phyloP scores from a whole-genome alignment of 2,329 filamentous ascomycete genomes.

The Diaporthe helianthi region DNA sequence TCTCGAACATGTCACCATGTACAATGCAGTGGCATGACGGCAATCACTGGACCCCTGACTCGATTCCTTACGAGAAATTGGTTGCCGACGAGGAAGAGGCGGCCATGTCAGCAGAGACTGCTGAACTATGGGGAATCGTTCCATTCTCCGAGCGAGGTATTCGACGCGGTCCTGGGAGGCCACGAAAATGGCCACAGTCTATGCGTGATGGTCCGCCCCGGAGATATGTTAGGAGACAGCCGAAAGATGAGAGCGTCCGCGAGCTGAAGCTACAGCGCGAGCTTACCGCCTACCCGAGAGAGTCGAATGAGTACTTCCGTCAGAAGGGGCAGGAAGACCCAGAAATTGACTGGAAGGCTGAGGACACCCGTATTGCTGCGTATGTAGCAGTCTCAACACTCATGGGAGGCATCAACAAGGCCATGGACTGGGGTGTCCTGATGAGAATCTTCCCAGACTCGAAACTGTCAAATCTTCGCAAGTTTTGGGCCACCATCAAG shows the following conservation, averaged over 20 bases:
- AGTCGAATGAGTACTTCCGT: constrained; percentile 45
- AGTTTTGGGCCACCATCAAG: constrained; percentile 61
- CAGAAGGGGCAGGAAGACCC: constrained; percentile 42
- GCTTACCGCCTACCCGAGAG: constrained; percentile 44
- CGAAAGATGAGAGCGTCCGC: constrained; percentile 34
- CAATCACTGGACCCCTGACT: constrained; percentile 50
- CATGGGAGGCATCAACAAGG: constrained; percentile 65
- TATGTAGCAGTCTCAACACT: constrained; percentile 65
- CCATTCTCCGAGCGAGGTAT: constrained; percentile 7
- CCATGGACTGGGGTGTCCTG: constrained; percentile 67
- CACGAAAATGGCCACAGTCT: constrained; percentile 8
- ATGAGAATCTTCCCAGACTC: constrained; percentile 62
- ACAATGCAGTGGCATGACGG: constrained; percentile 47
- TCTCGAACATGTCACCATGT: constrained; percentile 39
- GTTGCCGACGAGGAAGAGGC: constrained; percentile 42
- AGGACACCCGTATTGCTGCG: constrained; percentile 58
- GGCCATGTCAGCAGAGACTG: constrained; percentile 36
- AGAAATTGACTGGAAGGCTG: constrained; percentile 51
- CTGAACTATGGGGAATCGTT: constrained; percentile 34
- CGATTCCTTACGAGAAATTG: constrained; percentile 51
- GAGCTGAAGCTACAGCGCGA: constrained; percentile 43
- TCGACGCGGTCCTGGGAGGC: constrained; percentile 27
- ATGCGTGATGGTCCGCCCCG: constrained; percentile 22
- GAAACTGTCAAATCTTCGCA: constrained; percentile 58
- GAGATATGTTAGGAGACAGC: constrained; percentile 33